phyloP scores from a whole-genome alignment of 2,329 filamentous ascomycete genomes.

The Lecanicillium sp. region DNA sequence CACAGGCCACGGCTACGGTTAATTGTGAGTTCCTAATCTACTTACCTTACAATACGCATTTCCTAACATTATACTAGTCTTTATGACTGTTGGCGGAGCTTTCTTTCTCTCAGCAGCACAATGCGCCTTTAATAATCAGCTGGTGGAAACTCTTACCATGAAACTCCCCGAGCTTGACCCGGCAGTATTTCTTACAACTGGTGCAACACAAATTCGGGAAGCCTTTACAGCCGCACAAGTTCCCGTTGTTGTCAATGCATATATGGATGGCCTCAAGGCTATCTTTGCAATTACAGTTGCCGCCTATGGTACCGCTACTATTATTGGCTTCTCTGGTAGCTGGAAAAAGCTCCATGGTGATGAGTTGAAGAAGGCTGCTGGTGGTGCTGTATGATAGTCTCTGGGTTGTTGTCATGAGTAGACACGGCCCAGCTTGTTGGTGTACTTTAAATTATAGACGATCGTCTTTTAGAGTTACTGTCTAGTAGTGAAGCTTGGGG shows the following conservation, averaged over 20 bases:
- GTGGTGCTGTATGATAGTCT: no score
- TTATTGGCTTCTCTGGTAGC: no score
- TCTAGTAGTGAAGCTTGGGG: no score
- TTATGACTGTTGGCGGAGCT: slow-evolving; percentile 32
- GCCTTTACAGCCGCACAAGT: slow-evolving; percentile 36
- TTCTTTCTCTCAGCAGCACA: slow-evolving; percentile 32
- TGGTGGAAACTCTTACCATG: slow-evolving; percentile 17
- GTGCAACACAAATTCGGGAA: slow-evolving; percentile 40
- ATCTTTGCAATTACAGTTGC: no score
- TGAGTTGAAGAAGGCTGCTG: no score
- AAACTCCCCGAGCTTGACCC: slow-evolving; percentile 21
- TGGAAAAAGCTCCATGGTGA: no score
- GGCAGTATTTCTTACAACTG: slow-evolving; percentile 19
- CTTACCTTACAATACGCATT: neutral
- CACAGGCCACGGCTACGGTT: neutral
- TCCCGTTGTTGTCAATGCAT: slow-evolving; percentile 40
- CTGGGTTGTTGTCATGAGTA: no score
- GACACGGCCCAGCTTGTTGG: no score
- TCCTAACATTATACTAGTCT: slow-evolving; percentile 14
- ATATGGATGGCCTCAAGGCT: slow-evolving; percentile 51
- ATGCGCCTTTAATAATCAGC: slow-evolving; percentile 24
- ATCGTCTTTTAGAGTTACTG: no score
- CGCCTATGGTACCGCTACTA: no score
- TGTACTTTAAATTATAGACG: no score
- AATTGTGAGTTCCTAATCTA: slow-evolving; percentile 1